phyloP scores from a whole-genome alignment of 768 basidiomycete species.

The Macrolepiota fuliginosa region DNA sequence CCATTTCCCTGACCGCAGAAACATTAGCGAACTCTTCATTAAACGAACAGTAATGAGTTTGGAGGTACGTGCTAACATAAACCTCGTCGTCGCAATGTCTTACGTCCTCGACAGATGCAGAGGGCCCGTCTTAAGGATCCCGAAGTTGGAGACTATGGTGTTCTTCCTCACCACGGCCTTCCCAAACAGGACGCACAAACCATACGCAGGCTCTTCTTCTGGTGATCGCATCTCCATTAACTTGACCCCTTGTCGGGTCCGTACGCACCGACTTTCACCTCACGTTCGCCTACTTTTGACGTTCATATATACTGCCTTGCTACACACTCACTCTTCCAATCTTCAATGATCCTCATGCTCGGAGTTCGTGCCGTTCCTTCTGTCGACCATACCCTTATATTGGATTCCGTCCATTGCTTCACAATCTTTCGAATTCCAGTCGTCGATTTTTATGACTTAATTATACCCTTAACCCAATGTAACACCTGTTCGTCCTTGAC shows the following conservation, averaged over 20 bases:
- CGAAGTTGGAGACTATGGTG: conserved; percentile 39
- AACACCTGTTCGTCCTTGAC: background rate
- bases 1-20: conserved; percentile 53
- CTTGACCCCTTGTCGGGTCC: background rate
- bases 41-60: conserved; percentile 62
- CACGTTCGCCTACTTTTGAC: background rate
- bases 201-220: conserved; percentile 51
- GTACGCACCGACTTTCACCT: background rate
- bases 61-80: conserved; percentile 42
- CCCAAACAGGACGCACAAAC: conserved; percentile 36
- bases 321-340: background rate
- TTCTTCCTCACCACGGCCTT: conserved; percentile 19
- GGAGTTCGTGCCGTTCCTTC: background rate
- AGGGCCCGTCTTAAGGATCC: conserved; percentile 56
- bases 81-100: background rate
- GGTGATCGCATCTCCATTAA: conserved; percentile 24
- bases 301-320: background rate
- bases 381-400: background rate
- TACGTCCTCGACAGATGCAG: conserved; percentile 50
- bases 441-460: background rate
- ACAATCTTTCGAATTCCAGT: background rate
- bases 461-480: conserved; percentile 7
- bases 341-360: background rate
- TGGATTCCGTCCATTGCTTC: background rate
- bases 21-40: conserved; percentile 54